These are phyloP conservation scores for Babesia sp. DNA, from an alignment of 169 alveolate genomes.

Conservation along the genomic window DNA sequence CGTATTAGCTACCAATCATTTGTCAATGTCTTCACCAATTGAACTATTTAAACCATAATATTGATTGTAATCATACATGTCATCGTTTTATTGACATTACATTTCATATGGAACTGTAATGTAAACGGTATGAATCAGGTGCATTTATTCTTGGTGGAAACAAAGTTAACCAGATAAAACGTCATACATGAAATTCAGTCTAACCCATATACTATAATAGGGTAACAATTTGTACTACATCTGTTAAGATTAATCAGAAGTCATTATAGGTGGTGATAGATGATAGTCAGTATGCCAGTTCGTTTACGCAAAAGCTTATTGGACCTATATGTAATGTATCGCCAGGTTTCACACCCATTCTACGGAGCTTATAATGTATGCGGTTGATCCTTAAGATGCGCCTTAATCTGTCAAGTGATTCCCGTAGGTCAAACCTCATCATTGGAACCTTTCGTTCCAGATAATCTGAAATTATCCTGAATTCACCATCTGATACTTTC, in stretches of 20 bases:
- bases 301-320: conserved; percentile 27
- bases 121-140: too few relatives aligned
- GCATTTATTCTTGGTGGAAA: too few relatives aligned
- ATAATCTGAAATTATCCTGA: conserved; percentile 61
- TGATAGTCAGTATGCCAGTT: conserved; percentile 9
- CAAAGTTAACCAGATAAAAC: too few relatives aligned
- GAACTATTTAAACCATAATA: not conserved
- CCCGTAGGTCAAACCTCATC: conserved; percentile 70
- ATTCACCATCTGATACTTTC: conserved; percentile 61
- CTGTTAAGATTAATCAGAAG: too few relatives aligned
- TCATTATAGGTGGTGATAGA: too few relatives aligned
- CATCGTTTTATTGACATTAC: not conserved
- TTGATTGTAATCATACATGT: not conserved
- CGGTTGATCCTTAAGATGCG: conserved; percentile 34
- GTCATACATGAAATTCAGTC: too few relatives aligned
- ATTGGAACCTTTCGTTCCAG: conserved; percentile 74
- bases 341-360: conserved; percentile 52
- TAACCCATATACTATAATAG: too few relatives aligned
- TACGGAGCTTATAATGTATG: conserved; percentile 32
- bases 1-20: conserved; percentile 17
- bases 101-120: not conserved
- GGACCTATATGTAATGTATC: conserved; percentile 44
- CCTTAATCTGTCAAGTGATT: conserved; percentile 48
- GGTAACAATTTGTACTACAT: too few relatives aligned
- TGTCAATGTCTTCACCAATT: conserved; percentile 33